Base-by-base conservation (phyloP, 257 asterid genomes). In the Apocynum venetum region DNA sequence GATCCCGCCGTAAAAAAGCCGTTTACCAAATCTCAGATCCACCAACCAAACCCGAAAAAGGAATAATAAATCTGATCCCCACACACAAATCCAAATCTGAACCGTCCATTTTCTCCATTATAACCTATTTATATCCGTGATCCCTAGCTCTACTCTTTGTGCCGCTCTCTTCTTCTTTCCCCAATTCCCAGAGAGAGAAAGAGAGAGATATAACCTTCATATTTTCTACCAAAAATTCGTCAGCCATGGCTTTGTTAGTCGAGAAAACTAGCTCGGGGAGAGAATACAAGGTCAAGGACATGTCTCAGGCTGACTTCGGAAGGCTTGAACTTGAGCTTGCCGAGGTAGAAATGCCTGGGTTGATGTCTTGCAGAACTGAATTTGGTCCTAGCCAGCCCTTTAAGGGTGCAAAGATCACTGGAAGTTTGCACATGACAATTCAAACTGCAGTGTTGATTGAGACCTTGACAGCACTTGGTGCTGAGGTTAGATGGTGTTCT, bases 401-500 rank as follows among this genome's bases (percentile, higher is more conserved):
- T 75, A 89, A 91, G 56, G 97, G 95, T 36, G 97, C 96, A 8
- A 76, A 12, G 71, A 92, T 92, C 74, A 92, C 96, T 72, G 96
- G 97, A 71, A 87, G 92, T 64, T 79, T 92, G 9, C 97, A 92
- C 86, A 92, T 92, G 97, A 92, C 97, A 2, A 92, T 92, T 77
- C 97, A 92, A 36, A 92, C 97, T 74, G 96, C 97, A 1, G 96
- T 92, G 12, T 59, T 92, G 41, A 92, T 92, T 63, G 97, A 92
- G 51, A 91, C 97, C 51, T 74, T 92, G 3, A 92, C 97, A 5
- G 93, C 96, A 4, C 74, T 92, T 59, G 97, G 97, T 41, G 97
- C 97, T 7, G 93, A 91, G 78, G 97, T 92, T n/a, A 77, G 97
- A 61, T 92, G 97, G 97, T 92, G 97, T 83, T 92, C 96, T 43